Evolutionary conservation across 169 alveolate species (phyloP).

Genomic region (Plasmodium inui): DNA sequence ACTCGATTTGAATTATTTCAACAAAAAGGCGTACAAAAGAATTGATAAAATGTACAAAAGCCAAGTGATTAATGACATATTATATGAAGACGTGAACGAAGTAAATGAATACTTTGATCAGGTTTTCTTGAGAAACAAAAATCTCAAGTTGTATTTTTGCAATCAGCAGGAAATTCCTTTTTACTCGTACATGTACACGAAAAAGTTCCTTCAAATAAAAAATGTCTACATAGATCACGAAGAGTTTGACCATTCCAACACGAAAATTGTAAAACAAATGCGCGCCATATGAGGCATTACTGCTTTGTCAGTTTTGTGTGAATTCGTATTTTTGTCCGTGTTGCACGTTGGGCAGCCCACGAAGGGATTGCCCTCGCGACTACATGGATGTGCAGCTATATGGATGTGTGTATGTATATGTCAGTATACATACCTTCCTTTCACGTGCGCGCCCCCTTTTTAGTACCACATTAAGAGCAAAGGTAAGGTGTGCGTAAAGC

Average conservation of each 20-base stretch:
- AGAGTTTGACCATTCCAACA: slow-evolving; percentile 61
- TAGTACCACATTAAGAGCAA: slow-evolving; percentile 58
- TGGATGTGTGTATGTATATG: neutral
- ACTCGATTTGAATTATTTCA: slow-evolving; percentile 47
- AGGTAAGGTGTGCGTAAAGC: slow-evolving; percentile 34
- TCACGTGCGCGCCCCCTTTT: neutral
- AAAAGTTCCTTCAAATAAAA: slow-evolving; percentile 45
- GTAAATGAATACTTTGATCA: slow-evolving; percentile 62
- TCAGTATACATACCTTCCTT: neutral
- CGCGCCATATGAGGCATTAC: neutral
- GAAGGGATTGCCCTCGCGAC: neutral
- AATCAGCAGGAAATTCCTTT: slow-evolving; percentile 31
- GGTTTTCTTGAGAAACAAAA: slow-evolving; percentile 37
- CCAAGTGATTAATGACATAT: slow-evolving; percentile 36
- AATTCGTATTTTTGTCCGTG: neutral
- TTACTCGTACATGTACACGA: slow-evolving; percentile 49
- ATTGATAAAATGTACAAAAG: slow-evolving; percentile 47
- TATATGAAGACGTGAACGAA: slow-evolving; percentile 57
- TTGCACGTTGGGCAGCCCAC: neutral
- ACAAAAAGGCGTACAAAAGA: slow-evolving; percentile 67
- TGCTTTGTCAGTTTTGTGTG: neutral
- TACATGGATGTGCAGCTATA: neutral
- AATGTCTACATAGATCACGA: slow-evolving; percentile 38
- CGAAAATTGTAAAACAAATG: slow-evolving; percentile 48
- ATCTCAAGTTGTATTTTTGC: slow-evolving; percentile 24